Conservation (phyloP, 495 filamentous ascomycete genomes). For the Daldinia decipiens region DNA sequence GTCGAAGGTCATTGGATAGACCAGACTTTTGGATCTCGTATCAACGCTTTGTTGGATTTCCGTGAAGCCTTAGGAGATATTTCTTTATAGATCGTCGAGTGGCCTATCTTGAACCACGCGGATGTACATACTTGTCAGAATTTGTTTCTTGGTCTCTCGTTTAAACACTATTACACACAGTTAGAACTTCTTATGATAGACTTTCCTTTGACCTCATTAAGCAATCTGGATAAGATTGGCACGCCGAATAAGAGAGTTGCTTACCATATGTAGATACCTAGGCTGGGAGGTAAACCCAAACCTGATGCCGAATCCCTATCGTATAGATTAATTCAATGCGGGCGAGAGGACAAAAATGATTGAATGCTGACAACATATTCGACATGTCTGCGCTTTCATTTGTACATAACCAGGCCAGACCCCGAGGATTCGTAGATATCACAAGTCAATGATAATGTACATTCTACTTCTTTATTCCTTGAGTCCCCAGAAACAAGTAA, state of each 20-base stretch:
- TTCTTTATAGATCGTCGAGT: not conserved
- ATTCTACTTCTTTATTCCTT: constrained; percentile 14
- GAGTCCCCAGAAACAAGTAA: not conserved
- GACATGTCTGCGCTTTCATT: not conserved
- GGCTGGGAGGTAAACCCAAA: too few species aligned
- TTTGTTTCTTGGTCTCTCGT: constrained; percentile 23
- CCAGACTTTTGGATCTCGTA: not conserved
- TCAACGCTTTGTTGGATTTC: not conserved
- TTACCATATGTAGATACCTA: not conserved
- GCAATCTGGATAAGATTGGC: not conserved
- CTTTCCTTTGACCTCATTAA: not conserved
- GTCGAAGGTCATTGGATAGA: constrained; percentile 31
- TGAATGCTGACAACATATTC: not conserved
- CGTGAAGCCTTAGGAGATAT: not conserved
- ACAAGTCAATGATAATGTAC: constrained; percentile 24
- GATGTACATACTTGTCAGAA: constrained; percentile 13
- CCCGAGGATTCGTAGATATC: constrained; percentile 13
- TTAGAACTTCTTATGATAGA: not conserved
- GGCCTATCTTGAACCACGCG: not conserved
- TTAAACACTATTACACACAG: constrained; percentile 7
- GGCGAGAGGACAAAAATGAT: not conserved
- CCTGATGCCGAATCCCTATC: not conserved
- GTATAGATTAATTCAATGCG: not conserved
- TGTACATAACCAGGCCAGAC: not conserved
- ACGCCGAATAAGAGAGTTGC: not conserved